Percentiles rank a stretch among this genome's conserved stretches.
Evolutionary conservation across 2,329 filamentous ascomycete genomes (phyloP).

Genomic region (Epichloe elymi): DNA sequence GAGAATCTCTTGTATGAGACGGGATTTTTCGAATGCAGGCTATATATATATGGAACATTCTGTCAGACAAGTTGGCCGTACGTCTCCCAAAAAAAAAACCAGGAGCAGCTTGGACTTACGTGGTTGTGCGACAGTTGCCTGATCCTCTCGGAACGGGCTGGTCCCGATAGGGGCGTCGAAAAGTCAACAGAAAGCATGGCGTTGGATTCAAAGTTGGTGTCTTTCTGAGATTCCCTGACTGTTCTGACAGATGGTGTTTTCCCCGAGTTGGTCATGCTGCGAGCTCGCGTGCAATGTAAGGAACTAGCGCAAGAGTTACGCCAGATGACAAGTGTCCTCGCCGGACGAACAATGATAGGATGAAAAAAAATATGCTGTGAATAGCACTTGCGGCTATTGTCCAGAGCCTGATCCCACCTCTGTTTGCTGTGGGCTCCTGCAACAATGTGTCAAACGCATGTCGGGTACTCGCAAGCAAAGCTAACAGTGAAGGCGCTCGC

Average conservation of each 20-base stretch:
- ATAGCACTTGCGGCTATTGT: background rate
- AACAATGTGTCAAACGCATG: background rate
- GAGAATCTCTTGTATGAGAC: slow-evolving; percentile 22
- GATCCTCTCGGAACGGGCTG: slow-evolving; percentile 22
- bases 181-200: slow-evolving; percentile 27
- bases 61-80: background rate
- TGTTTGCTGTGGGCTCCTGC: background rate
- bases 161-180: slow-evolving; percentile 24
- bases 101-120: slow-evolving; percentile 14
- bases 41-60: slow-evolving; percentile 5
- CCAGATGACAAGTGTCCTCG: no score
- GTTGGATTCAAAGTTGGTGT: background rate
- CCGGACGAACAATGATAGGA: no score
- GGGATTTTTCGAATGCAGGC: slow-evolving; percentile 22
- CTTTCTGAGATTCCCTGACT: background rate
- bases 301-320: background rate
- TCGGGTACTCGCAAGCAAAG: background rate
- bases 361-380: background rate
- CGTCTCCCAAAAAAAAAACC: background rate
- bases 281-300: no score
- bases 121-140: slow-evolving; percentile 27
- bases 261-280: background rate
- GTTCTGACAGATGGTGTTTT: background rate
- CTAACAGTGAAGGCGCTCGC: background rate
- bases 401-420: background rate